Evolutionary conservation across 2,329 filamentous ascomycete species (phyloP).

Genomic region (Venturia nashicola): DNA sequence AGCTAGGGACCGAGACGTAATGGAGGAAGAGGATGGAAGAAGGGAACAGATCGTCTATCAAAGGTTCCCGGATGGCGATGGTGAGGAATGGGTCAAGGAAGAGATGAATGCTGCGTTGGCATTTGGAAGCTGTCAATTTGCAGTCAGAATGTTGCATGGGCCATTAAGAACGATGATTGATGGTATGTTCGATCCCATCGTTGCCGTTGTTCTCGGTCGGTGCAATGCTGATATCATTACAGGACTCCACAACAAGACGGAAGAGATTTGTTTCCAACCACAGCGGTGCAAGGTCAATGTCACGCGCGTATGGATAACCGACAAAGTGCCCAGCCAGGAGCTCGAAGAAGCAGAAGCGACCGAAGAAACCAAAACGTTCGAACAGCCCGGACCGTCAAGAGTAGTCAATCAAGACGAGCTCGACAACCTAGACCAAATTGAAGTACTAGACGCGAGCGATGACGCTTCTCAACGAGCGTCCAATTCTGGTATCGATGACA

Average conservation of each 20-base stretch:
- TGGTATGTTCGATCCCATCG: not conserved
- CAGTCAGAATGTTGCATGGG: not conserved
- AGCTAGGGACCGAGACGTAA: not conserved
- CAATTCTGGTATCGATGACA: not conserved
- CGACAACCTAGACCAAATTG: not conserved
- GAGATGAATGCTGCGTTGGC: not conserved
- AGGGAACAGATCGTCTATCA: slow-evolving; percentile 2
- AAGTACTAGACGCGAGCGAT: not conserved
- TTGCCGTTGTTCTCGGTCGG: not conserved
- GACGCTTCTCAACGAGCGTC: not conserved
- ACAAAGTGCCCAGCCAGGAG: not conserved
- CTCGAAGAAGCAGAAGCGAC: not conserved
- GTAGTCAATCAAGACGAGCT: not conserved
- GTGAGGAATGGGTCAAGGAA: not conserved
- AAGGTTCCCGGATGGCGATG: not conserved
- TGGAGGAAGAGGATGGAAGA: not conserved
- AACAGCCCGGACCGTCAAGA: not conserved
- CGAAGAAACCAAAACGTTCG: not conserved
- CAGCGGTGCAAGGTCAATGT: slow-evolving; percentile 1
- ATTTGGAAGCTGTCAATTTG: not conserved
- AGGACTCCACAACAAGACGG: not conserved
- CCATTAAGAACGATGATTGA: not conserved
- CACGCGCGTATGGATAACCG: not conserved
- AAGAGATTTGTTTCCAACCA: not conserved
- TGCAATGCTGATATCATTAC: not conserved